Conservation (phyloP, 2,329 filamentous ascomycete species). For the Mariannaea sp. region DNA sequence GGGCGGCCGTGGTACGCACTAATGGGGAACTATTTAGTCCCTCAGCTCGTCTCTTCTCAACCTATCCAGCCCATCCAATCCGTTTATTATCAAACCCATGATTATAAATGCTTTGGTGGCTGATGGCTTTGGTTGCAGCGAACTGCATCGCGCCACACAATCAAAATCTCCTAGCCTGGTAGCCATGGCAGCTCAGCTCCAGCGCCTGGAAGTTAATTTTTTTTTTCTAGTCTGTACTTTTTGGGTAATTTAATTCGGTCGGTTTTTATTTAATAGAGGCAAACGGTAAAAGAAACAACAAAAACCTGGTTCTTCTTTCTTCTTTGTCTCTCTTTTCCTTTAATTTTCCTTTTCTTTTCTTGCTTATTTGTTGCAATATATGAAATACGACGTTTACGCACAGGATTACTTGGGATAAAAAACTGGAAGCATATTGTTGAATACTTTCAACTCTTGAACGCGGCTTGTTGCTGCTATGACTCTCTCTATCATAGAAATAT, state of each 20-base stretch:
- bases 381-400: not conserved
- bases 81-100: no score
- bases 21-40: no score
- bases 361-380: slow-evolving; percentile 2
- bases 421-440: slow-evolving; percentile 16
- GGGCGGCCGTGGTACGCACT: slow-evolving; percentile 36
- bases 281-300: not conserved
- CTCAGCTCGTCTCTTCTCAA: no score
- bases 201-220: not conserved
- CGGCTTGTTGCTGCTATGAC: not conserved
- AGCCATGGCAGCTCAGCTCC: not conserved
- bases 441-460: not conserved
- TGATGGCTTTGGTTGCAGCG: no score
- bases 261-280: slow-evolving; percentile 4
- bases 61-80: no score
- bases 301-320: not conserved
- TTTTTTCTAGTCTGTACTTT: no score
- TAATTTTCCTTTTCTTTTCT: not conserved
- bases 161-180: not conserved
- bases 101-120: no score
- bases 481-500: not conserved
- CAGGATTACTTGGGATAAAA: not conserved
- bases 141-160: not conserved
- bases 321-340: not conserved
- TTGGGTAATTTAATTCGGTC: not conserved